Base-by-base conservation (phyloP, 1,284 basidiomycete species). In the Tilletia walkeri region DNA sequence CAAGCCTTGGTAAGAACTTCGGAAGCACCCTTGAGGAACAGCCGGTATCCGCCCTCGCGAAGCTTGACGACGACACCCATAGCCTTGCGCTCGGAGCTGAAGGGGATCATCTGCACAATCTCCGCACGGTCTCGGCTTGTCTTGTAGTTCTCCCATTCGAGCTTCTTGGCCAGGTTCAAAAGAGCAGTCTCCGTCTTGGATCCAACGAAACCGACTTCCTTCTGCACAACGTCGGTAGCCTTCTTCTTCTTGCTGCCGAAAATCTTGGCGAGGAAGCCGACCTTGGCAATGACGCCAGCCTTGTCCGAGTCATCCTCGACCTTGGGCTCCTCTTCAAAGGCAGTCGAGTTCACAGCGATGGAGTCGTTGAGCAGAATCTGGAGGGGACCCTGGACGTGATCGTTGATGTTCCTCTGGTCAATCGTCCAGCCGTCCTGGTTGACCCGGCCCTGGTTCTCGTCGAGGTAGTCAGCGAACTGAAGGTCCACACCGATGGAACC, bases 171-270 rank as follows among this genome's bases (percentile, higher is more conserved):
- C 78, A 98, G 93, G 76, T 90, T 88, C 30, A 99, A 87, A 34
- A 99, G 87, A 0, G 95, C 95, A 0, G 92, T 94, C 86, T 99
- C 95, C 6, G 95, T 98, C 88, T 99, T 98, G 86, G 89, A 93
- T 5, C 96, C 95, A 67, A 97, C 88, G 81, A 98, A 96, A 30
- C 88, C 86, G 48, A 85, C 77, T 4, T 72, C 71, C 69, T 69
- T 41, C 38, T 24, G 39, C 24, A n/a, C 68, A 7, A 18, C 38
- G 5, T 48, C 56, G 18, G 20, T 38, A 20, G 34, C 34, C 6
- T 7, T 9, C 53, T 34, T 69, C 56, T 69, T 69, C 49, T 53
- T 49, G 48, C 36, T 47, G 39, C 53, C 61, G 10, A 48, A 41
- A 12, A 36, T 20, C 65, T 67, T 67, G 16, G 54, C 56, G 48